A percentile compares a stretch with the other conserved stretches of the same genome.
These are phyloP conservation scores for Boletus vinaceobasis DNA, from an alignment of 768 basidiomycete species.

Conservation along the genomic window DNA sequence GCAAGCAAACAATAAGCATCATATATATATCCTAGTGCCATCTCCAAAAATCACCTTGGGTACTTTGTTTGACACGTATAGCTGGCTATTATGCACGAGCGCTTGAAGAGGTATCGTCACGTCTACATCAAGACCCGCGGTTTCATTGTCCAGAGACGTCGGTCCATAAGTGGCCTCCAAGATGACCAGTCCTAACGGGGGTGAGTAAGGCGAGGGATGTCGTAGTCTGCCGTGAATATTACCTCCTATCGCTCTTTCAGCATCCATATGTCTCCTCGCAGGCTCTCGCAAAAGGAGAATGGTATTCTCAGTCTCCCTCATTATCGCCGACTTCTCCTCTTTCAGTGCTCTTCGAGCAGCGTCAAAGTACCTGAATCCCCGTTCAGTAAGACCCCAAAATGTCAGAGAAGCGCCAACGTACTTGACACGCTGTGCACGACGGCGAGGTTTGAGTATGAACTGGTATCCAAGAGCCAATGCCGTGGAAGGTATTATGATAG, in stretches of 20 bases:
- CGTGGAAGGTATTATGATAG: slow-evolving; percentile 54
- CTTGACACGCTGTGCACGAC: slow-evolving; percentile 51
- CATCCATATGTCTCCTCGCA: slow-evolving; percentile 58
- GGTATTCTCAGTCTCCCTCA: slow-evolving; percentile 62
- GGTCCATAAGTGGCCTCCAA: slow-evolving; percentile 72
- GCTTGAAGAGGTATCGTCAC: slow-evolving; percentile 82
- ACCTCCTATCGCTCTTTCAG: slow-evolving; percentile 71
- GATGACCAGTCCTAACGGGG: slow-evolving; percentile 64
- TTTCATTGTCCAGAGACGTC: slow-evolving; percentile 45
- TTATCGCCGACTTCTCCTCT: slow-evolving; percentile 61
- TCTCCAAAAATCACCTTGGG: slow-evolving; percentile 53
- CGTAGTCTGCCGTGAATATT: slow-evolving; percentile 15
- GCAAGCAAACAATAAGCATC: slow-evolving; percentile 6
- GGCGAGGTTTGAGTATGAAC: slow-evolving; percentile 53
- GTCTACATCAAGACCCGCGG: slow-evolving; percentile 60
- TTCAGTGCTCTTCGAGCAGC: slow-evolving; percentile 58
- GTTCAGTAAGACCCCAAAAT: slow-evolving; percentile 16
- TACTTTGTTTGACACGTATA: slow-evolving; percentile 72
- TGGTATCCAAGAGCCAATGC: slow-evolving; percentile 52
- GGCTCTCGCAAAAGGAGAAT: slow-evolving; percentile 61
- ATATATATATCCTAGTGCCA: neutral
- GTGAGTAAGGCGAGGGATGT: slow-evolving; percentile 13
- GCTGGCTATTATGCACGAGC: slow-evolving; percentile 71
- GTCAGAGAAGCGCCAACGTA: slow-evolving; percentile 30
- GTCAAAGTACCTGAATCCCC: slow-evolving; percentile 55